Conservation (phyloP, 2,329 filamentous ascomycete genomes). For the Atkinsonella hypoxylon region DNA sequence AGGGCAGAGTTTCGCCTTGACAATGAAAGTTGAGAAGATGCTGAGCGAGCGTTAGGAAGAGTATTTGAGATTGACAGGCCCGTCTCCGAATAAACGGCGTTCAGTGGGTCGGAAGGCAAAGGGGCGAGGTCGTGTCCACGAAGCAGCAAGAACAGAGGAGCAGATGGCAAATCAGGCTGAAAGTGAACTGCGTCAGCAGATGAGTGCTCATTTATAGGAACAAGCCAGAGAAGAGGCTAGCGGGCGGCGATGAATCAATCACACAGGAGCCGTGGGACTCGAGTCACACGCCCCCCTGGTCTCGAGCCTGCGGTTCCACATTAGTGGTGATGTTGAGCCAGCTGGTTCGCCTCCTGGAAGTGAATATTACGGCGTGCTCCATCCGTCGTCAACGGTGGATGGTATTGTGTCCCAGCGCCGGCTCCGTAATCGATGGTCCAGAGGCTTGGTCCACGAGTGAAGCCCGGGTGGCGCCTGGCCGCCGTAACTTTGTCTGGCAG, state of each 20-base stretch:
- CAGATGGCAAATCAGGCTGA: constrained; percentile 5
- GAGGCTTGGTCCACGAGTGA: neutral
- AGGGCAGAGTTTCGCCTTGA: neutral
- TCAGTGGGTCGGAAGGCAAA: constrained; percentile 4
- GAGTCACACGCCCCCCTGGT: neutral
- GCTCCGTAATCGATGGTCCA: neutral
- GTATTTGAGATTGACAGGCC: neutral
- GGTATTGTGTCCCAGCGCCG: neutral
- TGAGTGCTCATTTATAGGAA: constrained; percentile 6
- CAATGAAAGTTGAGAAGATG: neutral
- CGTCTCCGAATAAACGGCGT: neutral
- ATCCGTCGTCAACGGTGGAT: neutral
- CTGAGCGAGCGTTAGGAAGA: neutral
- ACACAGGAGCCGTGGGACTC: neutral
- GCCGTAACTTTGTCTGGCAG: neutral
- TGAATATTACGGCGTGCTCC: neutral
- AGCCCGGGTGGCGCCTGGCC: neutral
- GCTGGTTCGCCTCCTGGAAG: constrained; percentile 4
- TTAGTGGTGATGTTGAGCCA: constrained; percentile 2
- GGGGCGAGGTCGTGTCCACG: neutral
- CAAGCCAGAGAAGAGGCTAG: constrained; percentile 3
- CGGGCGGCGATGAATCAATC: constrained; percentile 4
- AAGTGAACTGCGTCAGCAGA: constrained; percentile 7
- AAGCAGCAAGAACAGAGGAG: neutral
- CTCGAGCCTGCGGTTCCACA: neutral